Percentiles rank a stretch among this genome's conserved stretches.
Evolutionary conservation across 2,329 filamentous ascomycete genomes (phyloP).

Genomic region (Alternaria infectoria): DNA sequence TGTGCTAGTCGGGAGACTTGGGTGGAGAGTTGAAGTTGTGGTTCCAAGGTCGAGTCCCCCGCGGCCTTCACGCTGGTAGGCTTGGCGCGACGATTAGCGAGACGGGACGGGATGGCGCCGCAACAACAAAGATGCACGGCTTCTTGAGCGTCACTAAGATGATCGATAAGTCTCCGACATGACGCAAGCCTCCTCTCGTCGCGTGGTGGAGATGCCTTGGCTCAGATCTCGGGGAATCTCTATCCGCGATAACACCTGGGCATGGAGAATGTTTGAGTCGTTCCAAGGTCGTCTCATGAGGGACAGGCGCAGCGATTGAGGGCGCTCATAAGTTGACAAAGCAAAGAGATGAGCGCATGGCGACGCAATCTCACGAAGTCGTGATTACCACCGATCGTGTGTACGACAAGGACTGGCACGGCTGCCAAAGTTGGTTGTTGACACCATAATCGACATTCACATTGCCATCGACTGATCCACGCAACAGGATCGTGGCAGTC

Average conservation of each 20-base stretch:
- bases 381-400: not conserved
- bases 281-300: not conserved
- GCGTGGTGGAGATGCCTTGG: not conserved
- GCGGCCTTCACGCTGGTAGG: not conserved
- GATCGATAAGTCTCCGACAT: not conserved
- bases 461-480: not conserved
- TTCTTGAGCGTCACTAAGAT: not conserved
- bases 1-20: not conserved
- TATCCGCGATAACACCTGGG: not conserved
- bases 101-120: constrained; percentile 4
- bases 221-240: not conserved
- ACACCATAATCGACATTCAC: not conserved
- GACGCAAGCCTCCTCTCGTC: not conserved
- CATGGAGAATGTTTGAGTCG: not conserved
- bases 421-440: not conserved
- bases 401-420: not conserved
- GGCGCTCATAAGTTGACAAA: not conserved
- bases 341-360: not conserved
- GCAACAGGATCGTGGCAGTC: not conserved
- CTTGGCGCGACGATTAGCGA: constrained; percentile 4
- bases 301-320: not conserved
- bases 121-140: not conserved
- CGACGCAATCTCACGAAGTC: not conserved
- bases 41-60: not conserved
- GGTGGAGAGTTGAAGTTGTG: not conserved